Base-by-base conservation (phyloP, 495 filamentous ascomycete genomes). In the Podospora fimiseda region DNA sequence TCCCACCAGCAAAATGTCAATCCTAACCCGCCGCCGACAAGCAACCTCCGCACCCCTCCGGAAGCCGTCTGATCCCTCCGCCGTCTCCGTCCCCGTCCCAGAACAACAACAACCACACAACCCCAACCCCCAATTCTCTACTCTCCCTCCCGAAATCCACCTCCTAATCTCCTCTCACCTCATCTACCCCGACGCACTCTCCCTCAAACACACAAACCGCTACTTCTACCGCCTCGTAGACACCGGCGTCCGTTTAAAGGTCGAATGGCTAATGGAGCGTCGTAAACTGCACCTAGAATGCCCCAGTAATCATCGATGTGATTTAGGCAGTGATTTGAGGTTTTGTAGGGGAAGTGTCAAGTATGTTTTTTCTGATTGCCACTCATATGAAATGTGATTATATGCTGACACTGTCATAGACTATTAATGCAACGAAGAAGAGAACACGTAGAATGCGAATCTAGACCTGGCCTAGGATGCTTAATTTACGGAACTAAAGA, bases 231-330 rank as follows among this genome's bases (percentile, higher is more conserved):
- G 58, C n/a, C 61, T 83, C 1, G 81, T 86, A 43, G 79, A 84
- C 57, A 88, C 83, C 1, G 83, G 82, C 9, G 76, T 86, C 0
- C 61, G 74, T 38, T 69, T 86, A 19, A 86, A 88, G 54, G 75
- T 88, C 5, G 75, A 80, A 57, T 88, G 84, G 84, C 68, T 88
- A 0, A 72, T 85, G 27, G 75, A 82, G 55, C 75, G 84, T 15
- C 77, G 72, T 3, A 62, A 58, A 21, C 58, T 80, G 50, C 70
- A 79, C 49, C 60, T 80, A 5, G 71, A 80, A 51, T 80, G 76
- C 52, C 78, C 76, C 3, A 74, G 68, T 51, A 63, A 74, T 49
- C 60, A 64, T 48, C 58, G 65, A 4, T 80, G 78, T 41, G 76
- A 79, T 47, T 47, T 80, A 23, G 72, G 76, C 19, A 78, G 72